Base-by-base conservation (phyloP, 2,329 filamentous ascomycete genomes). In the Xylariaceae sp. region DNA sequence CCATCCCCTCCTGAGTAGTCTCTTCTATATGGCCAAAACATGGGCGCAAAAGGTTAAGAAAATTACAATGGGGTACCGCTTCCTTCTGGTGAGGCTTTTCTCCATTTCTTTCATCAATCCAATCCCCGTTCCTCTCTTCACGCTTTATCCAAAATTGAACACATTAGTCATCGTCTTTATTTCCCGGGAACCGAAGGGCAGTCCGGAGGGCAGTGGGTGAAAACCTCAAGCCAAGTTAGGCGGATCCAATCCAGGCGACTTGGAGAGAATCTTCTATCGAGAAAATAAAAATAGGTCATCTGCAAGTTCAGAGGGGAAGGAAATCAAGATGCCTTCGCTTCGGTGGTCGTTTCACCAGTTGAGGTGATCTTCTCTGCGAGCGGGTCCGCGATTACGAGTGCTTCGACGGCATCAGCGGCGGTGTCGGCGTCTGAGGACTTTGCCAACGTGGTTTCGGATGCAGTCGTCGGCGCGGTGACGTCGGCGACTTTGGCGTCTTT, bases 391-490 rank as follows among this genome's bases (percentile, higher is more conserved):
- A 56, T 48, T 41, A 53, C 56, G 3, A 60, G 49, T 12, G 47
- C 58, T 12, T 55, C 58, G 11, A 62, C 52, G 4, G 54, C 54
- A 32, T 60, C 51, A 6, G 56, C 46, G 12, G 51, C 49, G 6
- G 37, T 27, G 27, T 54, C 49, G n/a, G 51, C 35, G 11, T 49
- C 34, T 2, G 43, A 47, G 11, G 50, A 2, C 12, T 29, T 54
- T 26, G 40, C 4, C 32, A 45, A 29, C 32, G 40, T 4, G 4
- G 29, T 19, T 12, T 44, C 30, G 19, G 46, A 3, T 19, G 49
- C 58, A 6, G 60, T 37, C 34, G 58, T 51, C n/a, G 50, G 43
- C 11, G 34, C 46, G 2, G 51, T 46, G 3, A 57, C 51, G 46
- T 47, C 59, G 2, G 37, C 34, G 7, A 37, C 54, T 6, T 57